These are phyloP conservation scores for Solanum dulcamara DNA, from an alignment of 257 asterid species.

Conservation along the genomic window DNA sequence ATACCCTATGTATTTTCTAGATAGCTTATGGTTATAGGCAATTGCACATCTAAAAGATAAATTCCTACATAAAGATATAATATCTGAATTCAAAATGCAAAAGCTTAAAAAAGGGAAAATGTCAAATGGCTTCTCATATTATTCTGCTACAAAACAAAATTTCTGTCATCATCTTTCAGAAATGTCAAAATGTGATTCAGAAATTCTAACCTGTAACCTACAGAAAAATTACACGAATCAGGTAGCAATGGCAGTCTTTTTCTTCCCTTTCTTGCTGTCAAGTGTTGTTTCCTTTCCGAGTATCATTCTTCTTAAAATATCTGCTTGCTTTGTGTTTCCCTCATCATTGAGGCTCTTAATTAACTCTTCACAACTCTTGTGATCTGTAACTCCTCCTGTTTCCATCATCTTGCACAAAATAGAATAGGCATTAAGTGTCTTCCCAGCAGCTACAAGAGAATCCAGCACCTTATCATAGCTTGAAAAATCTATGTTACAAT, in stretches of 20 bases:
- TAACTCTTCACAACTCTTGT: slow-evolving; percentile 56
- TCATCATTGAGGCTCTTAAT: slow-evolving; percentile 67
- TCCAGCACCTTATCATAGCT: slow-evolving; percentile 86
- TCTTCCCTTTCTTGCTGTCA: slow-evolving; percentile 52
- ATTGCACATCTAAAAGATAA: not conserved
- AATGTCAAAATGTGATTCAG: not conserved
- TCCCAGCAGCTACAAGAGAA: slow-evolving; percentile 64
- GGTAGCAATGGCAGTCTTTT: slow-evolving; percentile 21
- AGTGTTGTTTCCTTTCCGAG: slow-evolving; percentile 20
- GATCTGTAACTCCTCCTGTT: slow-evolving; percentile 61
- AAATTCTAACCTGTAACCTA: slow-evolving; percentile 15
- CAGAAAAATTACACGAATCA: not conserved
- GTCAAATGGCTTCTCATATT: not conserved
- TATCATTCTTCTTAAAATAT: slow-evolving; percentile 62
- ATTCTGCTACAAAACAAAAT: not conserved
- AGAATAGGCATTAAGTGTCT: slow-evolving; percentile 85
- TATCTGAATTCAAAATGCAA: not conserved
- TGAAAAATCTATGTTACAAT: slow-evolving; percentile 27
- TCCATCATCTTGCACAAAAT: slow-evolving; percentile 59
- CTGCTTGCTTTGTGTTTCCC: slow-evolving; percentile 91
- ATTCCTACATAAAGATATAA: not conserved
- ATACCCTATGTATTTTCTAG: not conserved
- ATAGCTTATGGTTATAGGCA: not conserved
- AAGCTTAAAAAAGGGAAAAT: not conserved
- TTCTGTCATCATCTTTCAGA: not conserved